Base-by-base conservation (phyloP, 139 green algal species). In the Chlamydomonas incerta region DNA sequence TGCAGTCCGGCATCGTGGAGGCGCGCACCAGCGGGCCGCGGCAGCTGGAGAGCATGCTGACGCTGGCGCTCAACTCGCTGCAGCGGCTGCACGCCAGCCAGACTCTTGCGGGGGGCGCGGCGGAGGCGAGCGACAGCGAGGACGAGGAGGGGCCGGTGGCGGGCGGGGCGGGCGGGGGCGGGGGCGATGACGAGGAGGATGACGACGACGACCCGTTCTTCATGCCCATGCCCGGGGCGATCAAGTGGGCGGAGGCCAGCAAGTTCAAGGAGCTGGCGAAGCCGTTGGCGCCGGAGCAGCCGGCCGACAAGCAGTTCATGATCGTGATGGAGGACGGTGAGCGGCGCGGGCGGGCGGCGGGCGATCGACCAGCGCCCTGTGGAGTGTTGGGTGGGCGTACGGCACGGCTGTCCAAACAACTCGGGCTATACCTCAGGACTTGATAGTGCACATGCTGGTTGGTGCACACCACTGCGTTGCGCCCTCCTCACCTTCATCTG, bases 121-220 rank as follows among this genome's bases (percentile, higher is more conserved):
- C 73, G 26, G 29, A 18, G 4, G 46, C 8, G 17, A 66, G 66
- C n/a, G 65, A 74, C n/a, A 37, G 33, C 14, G 72, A 87, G 6
- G 57, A 46, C 24, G 77, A 81, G 28, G 69, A 72, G n/a, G 65
- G 73, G 29, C 74, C 69, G 35, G 41, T 31, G 4, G 58, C 24
- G 20, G 50, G n/a, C 0, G 71, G 14, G 1, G 81, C 31, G 3
- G 69, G 33, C 11, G 46, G 3, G 15, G 72, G 26, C 17, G 80
- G 23, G 18, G 69, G 34, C 9, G 50, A 69, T 14, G 79, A 87
- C 18, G 85, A 74, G 29, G 68, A 83, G 0, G 70, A 86, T 20
- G 70, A 91, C 60, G 82, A 92, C 9, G 88, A 92, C 28, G 88
- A 92, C 70, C 88, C 88, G 23, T 92, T 92, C 70, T 92, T 85